phyloP scores from a whole-genome alignment of 2,329 filamentous ascomycete species.

The Nannizziopsis arthrosporioides region DNA sequence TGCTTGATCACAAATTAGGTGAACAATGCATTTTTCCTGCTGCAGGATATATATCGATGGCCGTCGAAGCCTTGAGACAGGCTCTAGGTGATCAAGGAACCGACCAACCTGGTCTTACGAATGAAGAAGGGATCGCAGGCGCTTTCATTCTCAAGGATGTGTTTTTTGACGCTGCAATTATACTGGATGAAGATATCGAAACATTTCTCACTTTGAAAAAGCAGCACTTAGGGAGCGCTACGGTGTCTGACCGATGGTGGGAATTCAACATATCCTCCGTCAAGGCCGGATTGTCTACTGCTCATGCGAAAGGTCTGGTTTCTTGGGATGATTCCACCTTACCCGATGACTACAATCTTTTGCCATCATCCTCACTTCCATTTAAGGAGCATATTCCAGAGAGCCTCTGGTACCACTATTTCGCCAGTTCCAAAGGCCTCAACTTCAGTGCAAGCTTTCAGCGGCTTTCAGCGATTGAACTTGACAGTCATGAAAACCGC shows the following conservation, averaged over 20 bases:
- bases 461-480: neutral
- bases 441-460: neutral
- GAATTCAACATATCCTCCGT: neutral
- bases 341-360: neutral
- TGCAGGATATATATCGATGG: slow-evolving; percentile 35
- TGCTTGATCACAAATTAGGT: slow-evolving; percentile 28
- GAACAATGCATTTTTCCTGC: slow-evolving; percentile 28
- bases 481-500: neutral
- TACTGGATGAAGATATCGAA: neutral
- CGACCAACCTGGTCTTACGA: neutral
- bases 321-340: neutral
- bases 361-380: neutral
- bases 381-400: neutral
- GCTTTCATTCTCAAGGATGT: too few species aligned
- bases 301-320: neutral
- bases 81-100: neutral
- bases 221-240: neutral
- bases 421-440: neutral
- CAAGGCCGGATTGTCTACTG: neutral
- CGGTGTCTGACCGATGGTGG: neutral
- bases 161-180: neutral
- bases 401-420: neutral
- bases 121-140: neutral
- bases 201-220: neutral
- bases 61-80: slow-evolving; percentile 28